Conservation (phyloP, 768 basidiomycete genomes). For the Leccinellum rugosiceps region DNA sequence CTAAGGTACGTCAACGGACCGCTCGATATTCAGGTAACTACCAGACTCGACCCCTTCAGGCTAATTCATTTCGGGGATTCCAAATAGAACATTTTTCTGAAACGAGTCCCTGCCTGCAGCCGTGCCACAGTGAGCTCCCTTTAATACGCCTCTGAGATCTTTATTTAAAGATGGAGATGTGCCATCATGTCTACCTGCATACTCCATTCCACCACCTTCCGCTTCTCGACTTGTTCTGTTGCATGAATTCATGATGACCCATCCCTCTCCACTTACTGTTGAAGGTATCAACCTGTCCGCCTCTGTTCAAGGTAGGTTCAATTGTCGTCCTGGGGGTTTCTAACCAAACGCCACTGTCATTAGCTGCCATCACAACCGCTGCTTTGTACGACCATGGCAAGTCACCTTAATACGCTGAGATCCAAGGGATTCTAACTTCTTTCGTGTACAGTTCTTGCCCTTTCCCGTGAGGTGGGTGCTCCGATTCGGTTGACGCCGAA, state of each 20-base stretch:
- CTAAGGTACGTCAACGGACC: not conserved
- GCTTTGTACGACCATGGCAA: constrained; percentile 31
- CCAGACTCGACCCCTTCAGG: no score
- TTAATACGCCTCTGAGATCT: not conserved
- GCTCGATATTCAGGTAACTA: not conserved
- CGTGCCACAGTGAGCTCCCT: constrained; percentile 4
- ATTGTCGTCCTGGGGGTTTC: not conserved
- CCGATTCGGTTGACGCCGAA: not conserved
- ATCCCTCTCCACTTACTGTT: constrained; percentile 7
- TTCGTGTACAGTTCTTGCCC: constrained; percentile 16
- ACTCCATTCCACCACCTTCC: not conserved
- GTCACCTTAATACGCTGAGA: not conserved
- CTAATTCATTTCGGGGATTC: constrained; percentile 6
- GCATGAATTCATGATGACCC: constrained; percentile 20
- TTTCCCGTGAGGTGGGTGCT: constrained; percentile 28
- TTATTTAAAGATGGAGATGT: constrained; percentile 16
- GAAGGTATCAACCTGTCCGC: constrained; percentile 12
- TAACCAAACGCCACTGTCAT: constrained; percentile 4
- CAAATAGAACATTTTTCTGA: not conserved
- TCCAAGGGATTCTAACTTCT: not conserved
- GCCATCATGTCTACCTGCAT: not conserved
- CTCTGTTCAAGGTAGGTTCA: constrained; percentile 23
- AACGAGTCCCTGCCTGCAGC: not conserved
- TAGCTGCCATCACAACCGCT: constrained; percentile 28
- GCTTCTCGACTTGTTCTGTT: constrained; percentile 1